Conservation (phyloP, 2,329 filamentous ascomycete species). For the Didymella pomorum region DNA sequence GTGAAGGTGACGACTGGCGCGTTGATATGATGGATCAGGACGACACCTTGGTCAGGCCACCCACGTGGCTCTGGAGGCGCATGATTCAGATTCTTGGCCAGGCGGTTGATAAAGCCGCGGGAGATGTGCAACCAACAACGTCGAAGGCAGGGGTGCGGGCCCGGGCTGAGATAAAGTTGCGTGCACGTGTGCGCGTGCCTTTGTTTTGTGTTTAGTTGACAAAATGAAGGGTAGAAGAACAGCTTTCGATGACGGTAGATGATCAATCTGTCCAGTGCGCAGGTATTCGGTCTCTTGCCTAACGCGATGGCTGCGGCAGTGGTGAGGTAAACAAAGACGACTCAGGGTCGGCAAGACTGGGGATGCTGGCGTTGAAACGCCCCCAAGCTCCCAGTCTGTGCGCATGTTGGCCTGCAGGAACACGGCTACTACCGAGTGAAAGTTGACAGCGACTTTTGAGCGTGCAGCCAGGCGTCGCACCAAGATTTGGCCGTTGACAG, state of each 20-base stretch:
- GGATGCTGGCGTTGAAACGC: slow-evolving; percentile 5
- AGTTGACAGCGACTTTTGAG: neutral
- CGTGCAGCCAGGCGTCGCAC: slow-evolving; percentile 2
- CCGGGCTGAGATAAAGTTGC: neutral
- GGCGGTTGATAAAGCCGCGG: slow-evolving; percentile 7
- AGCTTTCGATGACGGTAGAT: neutral
- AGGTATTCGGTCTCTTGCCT: neutral
- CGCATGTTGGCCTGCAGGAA: slow-evolving; percentile 10
- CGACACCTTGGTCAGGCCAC: too few species aligned
- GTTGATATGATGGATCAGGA: too few species aligned
- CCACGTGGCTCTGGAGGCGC: slow-evolving; percentile 6
- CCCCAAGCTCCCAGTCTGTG: slow-evolving; percentile 1
- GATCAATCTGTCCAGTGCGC: neutral
- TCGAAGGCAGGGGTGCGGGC: slow-evolving; percentile 3
- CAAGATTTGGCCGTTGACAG: slow-evolving; percentile 2
- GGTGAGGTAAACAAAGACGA: neutral
- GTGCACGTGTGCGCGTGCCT: neutral
- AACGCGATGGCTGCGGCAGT: neutral
- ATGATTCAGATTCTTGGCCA: slow-evolving; percentile 6
- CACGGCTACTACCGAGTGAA: slow-evolving; percentile 10
- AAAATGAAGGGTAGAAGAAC: neutral
- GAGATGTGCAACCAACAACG: slow-evolving; percentile 16
- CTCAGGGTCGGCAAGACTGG: neutral
- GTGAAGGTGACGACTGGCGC: too few species aligned
- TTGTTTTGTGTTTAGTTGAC: neutral